Evolutionary conservation across 257 asterid species (phyloP).

Genomic region (Solanum etuberosum): DNA sequence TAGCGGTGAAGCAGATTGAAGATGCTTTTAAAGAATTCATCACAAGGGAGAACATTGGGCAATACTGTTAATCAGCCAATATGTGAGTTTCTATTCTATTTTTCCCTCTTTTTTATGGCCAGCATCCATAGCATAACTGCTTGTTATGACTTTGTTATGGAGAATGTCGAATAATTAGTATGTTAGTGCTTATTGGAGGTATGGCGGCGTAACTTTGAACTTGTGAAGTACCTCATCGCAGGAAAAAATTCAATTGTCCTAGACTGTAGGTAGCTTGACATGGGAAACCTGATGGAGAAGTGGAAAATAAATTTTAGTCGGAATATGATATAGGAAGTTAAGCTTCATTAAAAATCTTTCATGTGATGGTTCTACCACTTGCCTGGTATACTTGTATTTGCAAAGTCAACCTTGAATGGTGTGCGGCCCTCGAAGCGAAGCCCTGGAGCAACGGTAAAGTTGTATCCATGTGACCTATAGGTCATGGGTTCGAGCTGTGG

Average conservation of each 20-base stretch:
- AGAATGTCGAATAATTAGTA: neutral
- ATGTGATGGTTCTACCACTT: neutral
- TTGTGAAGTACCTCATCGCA: neutral
- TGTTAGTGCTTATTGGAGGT: neutral
- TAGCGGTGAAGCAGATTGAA: conserved; percentile 78
- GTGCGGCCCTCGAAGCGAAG: neutral
- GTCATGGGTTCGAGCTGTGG: neutral
- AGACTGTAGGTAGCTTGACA: neutral
- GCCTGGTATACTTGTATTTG: neutral
- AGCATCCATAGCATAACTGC: neutral
- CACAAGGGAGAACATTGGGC: conserved; percentile 68
- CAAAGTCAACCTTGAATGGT: neutral
- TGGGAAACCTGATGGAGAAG: neutral
- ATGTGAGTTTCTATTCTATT: conserved; percentile 31
- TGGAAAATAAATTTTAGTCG: neutral
- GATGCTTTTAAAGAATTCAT: conserved; percentile 94
- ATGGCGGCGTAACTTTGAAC: neutral
- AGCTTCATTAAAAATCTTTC: neutral
- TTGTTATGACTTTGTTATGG: neutral
- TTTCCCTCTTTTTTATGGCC: neutral
- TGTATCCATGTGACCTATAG: too few relatives aligned
- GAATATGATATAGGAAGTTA: neutral
- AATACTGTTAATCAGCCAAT: conserved; percentile 82
- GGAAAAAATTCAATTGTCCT: neutral
- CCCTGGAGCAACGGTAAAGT: too few relatives aligned